Percentiles rank a stretch among this genome's conserved stretches.
Evolutionary conservation across 78 protist species (phyloP).

Genomic region (Bigelowiella natans): DNA sequence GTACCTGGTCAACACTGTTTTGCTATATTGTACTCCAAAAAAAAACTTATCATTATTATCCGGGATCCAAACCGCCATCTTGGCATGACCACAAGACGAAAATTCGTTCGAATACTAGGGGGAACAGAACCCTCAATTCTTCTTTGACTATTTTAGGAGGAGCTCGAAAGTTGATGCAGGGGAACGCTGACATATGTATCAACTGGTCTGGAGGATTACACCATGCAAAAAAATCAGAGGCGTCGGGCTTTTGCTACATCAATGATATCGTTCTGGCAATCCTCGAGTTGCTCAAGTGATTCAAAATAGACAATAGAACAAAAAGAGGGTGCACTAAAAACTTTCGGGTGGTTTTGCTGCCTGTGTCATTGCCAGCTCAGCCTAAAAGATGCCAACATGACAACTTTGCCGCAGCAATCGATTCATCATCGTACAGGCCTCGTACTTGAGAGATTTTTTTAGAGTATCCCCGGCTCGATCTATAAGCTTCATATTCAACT

Average conservation of each 20-base stretch:
- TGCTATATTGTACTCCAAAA: too few species aligned
- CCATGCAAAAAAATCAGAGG: conserved; percentile 90
- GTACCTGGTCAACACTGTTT: neutral
- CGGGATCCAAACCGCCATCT: neutral
- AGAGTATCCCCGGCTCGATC: neutral
- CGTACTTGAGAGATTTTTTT: neutral
- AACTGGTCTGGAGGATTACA: conserved; percentile 93
- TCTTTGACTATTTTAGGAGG: conserved; percentile 51
- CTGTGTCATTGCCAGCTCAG: neutral
- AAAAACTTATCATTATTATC: too few species aligned
- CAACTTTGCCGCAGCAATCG: neutral
- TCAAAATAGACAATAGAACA: too few species aligned
- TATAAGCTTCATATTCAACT: neutral
- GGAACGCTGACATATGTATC: conserved; percentile 77
- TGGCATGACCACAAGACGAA: too few species aligned
- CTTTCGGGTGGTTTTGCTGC: too few species aligned
- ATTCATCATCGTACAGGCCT: neutral
- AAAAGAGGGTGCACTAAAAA: too few species aligned
- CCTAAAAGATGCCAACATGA: neutral
- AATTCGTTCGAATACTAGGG: too few species aligned
- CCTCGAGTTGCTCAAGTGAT: conserved; percentile 73
- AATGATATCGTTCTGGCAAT: conserved; percentile 96
- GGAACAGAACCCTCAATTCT: too few species aligned
- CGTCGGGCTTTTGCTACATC: conserved; percentile 97
- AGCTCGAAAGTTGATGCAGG: conserved; percentile 70